Evolutionary conservation across 176 grass and related monocot genomes (phyloP).

Genomic region (Bolboschoenus planiculmis): DNA sequence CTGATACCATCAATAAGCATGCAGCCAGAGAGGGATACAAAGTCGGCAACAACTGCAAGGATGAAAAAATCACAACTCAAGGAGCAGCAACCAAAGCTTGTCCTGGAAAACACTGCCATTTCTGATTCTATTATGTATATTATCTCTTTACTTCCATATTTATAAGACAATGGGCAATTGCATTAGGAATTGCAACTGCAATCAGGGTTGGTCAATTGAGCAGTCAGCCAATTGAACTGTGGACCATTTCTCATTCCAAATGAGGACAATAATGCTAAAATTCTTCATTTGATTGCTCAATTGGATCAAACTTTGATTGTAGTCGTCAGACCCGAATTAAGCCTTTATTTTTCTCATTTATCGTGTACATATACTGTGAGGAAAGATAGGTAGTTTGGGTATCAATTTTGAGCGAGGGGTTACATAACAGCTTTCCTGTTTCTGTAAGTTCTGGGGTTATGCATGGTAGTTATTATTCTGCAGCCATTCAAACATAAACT

Average conservation of each 20-base stretch:
- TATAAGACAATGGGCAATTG: background rate
- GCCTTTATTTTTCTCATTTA: background rate
- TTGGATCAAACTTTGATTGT: background rate
- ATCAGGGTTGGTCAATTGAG: background rate
- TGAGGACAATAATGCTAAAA: background rate
- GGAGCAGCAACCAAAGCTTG: constrained; percentile 49
- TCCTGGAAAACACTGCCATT: constrained; percentile 55
- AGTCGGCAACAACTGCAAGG: constrained; percentile 36
- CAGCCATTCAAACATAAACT: background rate
- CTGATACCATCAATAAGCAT: constrained; percentile 68
- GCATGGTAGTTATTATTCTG: background rate
- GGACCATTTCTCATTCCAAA: background rate
- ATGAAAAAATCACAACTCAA: constrained; percentile 32
- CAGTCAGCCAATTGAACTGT: background rate
- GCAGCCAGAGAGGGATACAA: constrained; percentile 29
- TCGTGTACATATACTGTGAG: background rate
- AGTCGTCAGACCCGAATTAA: background rate
- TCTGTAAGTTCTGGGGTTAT: background rate
- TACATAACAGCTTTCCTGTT: background rate
- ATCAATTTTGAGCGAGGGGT: background rate
- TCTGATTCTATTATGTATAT: constrained; percentile 69
- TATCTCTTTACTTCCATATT: background rate
- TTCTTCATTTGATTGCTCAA: background rate
- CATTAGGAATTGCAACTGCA: background rate
- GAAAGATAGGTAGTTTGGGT: background rate